Conservation (phyloP, 805 yeast species). For the Schwanniomyces vanrijiae region DNA sequence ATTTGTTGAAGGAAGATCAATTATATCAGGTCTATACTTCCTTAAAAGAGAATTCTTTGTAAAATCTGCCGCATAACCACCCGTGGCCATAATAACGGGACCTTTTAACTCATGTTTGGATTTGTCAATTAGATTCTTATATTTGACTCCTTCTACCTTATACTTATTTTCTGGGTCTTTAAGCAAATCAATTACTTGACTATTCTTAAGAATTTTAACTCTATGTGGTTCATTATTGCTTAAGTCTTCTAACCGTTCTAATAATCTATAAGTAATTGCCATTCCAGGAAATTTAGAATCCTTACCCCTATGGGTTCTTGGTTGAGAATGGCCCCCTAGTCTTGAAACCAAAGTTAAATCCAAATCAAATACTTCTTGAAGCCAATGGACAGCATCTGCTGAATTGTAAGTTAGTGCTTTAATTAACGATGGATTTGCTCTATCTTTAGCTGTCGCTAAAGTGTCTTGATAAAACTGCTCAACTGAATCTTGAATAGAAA, state of each 20-base stretch:
- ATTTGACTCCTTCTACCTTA: conserved; percentile 29
- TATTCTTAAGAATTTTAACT: conserved; percentile 37
- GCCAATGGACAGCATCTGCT: conserved; percentile 70
- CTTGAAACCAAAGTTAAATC: conserved; percentile 70
- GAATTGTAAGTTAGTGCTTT: conserved; percentile 60
- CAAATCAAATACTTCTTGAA: conserved; percentile 59
- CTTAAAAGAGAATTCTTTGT: conserved; percentile 51
- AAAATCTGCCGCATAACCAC: conserved; percentile 69
- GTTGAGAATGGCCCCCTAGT: conserved; percentile 78
- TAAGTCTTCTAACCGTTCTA: conserved; percentile 49
- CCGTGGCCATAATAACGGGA: conserved; percentile 63
- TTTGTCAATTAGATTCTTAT: conserved; percentile 31
- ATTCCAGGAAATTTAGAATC: conserved; percentile 65
- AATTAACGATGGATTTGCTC: conserved; percentile 61
- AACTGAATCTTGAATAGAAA: conserved; percentile 54
- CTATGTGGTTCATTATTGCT: conserved; percentile 46
- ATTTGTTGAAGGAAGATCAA: conserved; percentile 58
- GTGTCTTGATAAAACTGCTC: conserved; percentile 67
- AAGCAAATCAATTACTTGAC: conserved; percentile 45
- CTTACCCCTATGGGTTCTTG: conserved; percentile 80
- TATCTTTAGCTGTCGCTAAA: conserved; percentile 58
- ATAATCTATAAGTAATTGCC: conserved; percentile 58
- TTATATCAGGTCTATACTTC: conserved; percentile 59
- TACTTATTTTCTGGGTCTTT: conserved; percentile 24
- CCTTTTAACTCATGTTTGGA: conserved; percentile 40